Evolutionary conservation across 495 filamentous ascomycete species (phyloP).

Genomic region (Hypoxylon lienhwacheense): DNA sequence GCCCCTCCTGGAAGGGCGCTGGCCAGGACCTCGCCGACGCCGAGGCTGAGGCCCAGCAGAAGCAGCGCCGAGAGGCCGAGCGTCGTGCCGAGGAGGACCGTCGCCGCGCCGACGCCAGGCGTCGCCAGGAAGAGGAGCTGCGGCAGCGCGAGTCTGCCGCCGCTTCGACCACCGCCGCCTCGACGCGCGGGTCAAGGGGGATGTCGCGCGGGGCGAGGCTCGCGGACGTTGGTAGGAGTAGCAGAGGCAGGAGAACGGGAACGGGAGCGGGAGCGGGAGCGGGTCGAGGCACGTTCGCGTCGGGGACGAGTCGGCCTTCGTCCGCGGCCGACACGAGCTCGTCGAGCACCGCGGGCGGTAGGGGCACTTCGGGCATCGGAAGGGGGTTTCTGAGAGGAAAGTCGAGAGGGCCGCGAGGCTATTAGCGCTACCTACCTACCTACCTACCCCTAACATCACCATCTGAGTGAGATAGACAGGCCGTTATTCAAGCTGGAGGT

Average conservation of each 20-base stretch:
- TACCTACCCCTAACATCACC: too few species aligned
- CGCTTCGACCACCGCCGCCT: slow-evolving; percentile 52
- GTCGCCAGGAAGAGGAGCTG: slow-evolving; percentile 74
- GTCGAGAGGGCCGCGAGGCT: slow-evolving; percentile 36
- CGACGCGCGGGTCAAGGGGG: slow-evolving; percentile 25
- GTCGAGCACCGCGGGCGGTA: slow-evolving; percentile 37
- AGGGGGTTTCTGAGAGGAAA: slow-evolving; percentile 42
- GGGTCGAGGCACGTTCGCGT: slow-evolving; percentile 7
- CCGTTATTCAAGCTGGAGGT: too few species aligned
- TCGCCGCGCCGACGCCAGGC: slow-evolving; percentile 68
- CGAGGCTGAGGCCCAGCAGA: slow-evolving; percentile 71
- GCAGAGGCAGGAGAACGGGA: slow-evolving; percentile 31
- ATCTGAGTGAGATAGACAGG: too few species aligned
- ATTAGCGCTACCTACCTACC: too few species aligned
- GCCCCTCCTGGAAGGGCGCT: slow-evolving; percentile 86
- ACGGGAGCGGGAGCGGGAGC: background rate
- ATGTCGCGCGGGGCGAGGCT: slow-evolving; percentile 34
- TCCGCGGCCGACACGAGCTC: slow-evolving; percentile 35
- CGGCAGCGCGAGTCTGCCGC: slow-evolving; percentile 53
- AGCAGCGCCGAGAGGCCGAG: slow-evolving; percentile 73
- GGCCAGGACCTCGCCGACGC: slow-evolving; percentile 78
- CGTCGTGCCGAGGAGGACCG: slow-evolving; percentile 73
- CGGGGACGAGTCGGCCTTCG: slow-evolving; percentile 14
- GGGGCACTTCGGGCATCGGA: slow-evolving; percentile 47
- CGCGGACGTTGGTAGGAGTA: slow-evolving; percentile 17